These are phyloP conservation scores for Fusarium phyllophilum DNA, from an alignment of 2,329 filamentous ascomycete species.

Conservation along the genomic window DNA sequence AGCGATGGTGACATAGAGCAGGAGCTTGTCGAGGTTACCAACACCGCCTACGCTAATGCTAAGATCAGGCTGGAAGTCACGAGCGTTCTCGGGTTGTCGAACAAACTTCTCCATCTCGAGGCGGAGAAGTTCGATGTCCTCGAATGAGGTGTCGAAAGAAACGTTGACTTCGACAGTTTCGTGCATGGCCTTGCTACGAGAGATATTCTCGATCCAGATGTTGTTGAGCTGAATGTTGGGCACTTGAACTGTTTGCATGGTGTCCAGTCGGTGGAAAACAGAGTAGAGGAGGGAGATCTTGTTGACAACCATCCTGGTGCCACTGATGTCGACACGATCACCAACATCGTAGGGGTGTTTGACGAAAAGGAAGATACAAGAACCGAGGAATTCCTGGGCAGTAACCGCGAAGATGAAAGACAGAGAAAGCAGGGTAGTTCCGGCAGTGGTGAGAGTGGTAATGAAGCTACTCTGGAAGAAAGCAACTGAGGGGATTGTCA, in stretches of 20 bases:
- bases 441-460: conserved; percentile 86
- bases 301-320: conserved; percentile 81
- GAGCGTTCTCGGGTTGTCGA: conserved; percentile 80
- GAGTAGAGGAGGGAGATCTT: conserved; percentile 95
- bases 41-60: conserved; percentile 81
- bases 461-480: conserved; percentile 90
- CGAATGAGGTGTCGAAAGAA: conserved; percentile 86
- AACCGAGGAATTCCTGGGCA: conserved; percentile 94
- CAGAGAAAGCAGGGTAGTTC: conserved; percentile 91
- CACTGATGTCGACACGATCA: conserved; percentile 85
- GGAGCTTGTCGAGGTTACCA: conserved; percentile 86
- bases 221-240: conserved; percentile 94
- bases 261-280: conserved; percentile 85
- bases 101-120: conserved; percentile 89
- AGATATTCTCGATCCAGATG: conserved; percentile 95
- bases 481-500: conserved; percentile 63
- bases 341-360: conserved; percentile 98
- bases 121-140: conserved; percentile 87
- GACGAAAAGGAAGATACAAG: conserved; percentile 98
- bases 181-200: conserved; percentile 90
- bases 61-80: conserved; percentile 90
- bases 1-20: conserved; percentile 83
- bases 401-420: conserved; percentile 96
- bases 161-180: conserved; percentile 84
- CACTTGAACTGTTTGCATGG: conserved; percentile 80